Evolutionary conservation across 1,284 basidiomycete genomes (phyloP), one percentile per base, ranked within the genome.

Genomic region (Boletus semigastroideus): DNA sequence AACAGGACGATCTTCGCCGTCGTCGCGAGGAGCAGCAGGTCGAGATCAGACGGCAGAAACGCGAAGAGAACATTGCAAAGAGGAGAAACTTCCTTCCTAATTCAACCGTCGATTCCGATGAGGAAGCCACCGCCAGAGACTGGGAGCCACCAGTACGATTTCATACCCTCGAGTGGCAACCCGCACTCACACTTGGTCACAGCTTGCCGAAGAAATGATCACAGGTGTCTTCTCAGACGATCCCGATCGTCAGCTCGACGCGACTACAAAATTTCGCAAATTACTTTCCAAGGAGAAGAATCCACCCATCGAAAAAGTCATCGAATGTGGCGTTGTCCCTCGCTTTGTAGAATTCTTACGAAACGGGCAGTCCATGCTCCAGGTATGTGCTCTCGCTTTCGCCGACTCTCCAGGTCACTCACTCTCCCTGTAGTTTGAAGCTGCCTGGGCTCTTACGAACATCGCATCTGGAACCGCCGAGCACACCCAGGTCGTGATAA

Each of bases 201-300:
- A 94, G 90, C 81, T 92, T 61, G 87, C 90, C 33, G 87, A 92
- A 51, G 91, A 94, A 62, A 97, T 99, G 94, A 87, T 99, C 57
- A 74, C 80, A 55, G 94, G 90, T 54, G 94, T 98, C 42, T 96
- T 97, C 74, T 94, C 92, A 49, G 89, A 94, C 59, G 88, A 95
- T 70, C 78, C 87, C 42, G 93, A 98, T 59, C 86, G 85, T 62
- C 95, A 98, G 74, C 80, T 98, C 56, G 94, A 98, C 71, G 90
- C 94, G 63, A 98, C 95, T 25, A 90, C 87, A 65, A 97, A 94
- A 77, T 99, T 99, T 82, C 87, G 97, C 68, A 99, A 99, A 71
- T 80, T 97, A 42, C 84, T 99, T 54, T 98, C 96, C 62, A 99
- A 99, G 79, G 96, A 99, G 78, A 96, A 95, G 80, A 99, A 98